Evolutionary conservation across 495 filamentous ascomycete species (phyloP).

Genomic region (Aspergillus homomorphus): DNA sequence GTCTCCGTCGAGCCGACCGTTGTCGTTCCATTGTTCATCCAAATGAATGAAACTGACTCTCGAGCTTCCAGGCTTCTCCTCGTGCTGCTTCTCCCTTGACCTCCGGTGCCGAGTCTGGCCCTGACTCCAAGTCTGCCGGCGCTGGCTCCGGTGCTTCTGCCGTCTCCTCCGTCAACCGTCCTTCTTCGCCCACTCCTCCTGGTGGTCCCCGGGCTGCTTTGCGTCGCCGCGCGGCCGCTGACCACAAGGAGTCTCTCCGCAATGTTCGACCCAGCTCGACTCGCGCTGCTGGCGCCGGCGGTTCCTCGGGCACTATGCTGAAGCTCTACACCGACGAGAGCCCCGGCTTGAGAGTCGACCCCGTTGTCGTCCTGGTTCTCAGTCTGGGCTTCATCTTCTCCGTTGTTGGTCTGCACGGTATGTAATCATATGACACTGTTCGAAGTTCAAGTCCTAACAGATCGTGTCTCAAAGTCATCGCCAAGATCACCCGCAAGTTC

Average conservation of each 20-base stretch:
- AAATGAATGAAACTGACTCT: constrained; percentile 6
- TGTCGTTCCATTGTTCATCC: background rate
- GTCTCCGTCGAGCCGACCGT: background rate
- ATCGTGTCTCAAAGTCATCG: constrained; percentile 67
- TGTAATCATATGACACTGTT: constrained; percentile 28
- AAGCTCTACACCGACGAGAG: constrained; percentile 99
- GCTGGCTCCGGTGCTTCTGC: constrained; percentile 61
- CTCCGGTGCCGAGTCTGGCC: constrained; percentile 48
- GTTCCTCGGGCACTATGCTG: constrained; percentile 96
- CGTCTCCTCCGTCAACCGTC: constrained; percentile 66
- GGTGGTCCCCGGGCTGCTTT: constrained; percentile 93
- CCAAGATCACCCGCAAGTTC: constrained; percentile 92
- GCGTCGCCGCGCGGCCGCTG: constrained; percentile 87
- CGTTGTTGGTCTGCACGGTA: constrained; percentile 96
- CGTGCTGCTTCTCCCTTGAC: constrained; percentile 49
- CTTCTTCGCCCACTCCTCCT: constrained; percentile 83
- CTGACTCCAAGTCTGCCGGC: constrained; percentile 63
- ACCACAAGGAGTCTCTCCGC: constrained; percentile 90
- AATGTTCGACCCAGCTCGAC: constrained; percentile 90
- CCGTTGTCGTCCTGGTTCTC: constrained; percentile 91
- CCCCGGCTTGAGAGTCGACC: constrained; percentile 93
- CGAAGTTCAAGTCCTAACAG: constrained; percentile 16
- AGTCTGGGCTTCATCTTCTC: constrained; percentile 97
- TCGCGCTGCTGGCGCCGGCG: constrained; percentile 87
- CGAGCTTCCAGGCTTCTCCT: constrained; percentile 37